Percentiles rank a stretch among this genome's conserved stretches.
phyloP scores from a whole-genome alignment of 1,139 yeast species.

The Pichiaceae sp. region DNA sequence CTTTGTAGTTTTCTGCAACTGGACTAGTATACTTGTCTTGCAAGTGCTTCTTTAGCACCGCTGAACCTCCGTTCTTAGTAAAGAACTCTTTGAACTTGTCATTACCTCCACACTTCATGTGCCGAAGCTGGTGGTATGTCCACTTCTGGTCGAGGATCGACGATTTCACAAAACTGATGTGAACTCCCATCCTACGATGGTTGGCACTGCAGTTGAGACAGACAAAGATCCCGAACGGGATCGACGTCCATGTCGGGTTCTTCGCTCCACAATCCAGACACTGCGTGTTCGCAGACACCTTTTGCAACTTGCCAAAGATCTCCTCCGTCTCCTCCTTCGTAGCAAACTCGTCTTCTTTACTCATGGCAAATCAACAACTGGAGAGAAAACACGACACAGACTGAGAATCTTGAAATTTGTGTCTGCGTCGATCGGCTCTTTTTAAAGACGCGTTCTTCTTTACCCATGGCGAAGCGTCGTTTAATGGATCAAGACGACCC shows the following conservation, averaged over 20 bases:
- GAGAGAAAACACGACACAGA: background rate
- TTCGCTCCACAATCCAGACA: constrained; percentile 93
- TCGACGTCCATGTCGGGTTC: constrained; percentile 98
- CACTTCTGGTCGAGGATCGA: constrained; percentile 83
- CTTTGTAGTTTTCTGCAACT: constrained; percentile 71
- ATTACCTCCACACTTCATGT: constrained; percentile 92
- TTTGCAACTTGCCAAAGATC: constrained; percentile 50
- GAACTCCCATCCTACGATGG: constrained; percentile 94
- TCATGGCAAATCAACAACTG: background rate
- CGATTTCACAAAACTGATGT: constrained; percentile 89
- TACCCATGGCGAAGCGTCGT: background rate
- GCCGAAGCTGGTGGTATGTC: constrained; percentile 81
- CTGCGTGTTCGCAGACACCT: constrained; percentile 66
- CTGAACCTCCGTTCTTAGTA: constrained; percentile 76
- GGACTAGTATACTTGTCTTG: constrained; percentile 72
- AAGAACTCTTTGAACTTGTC: constrained; percentile 77
- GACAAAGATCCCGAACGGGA: constrained; percentile 87
- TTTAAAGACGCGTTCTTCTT: background rate
- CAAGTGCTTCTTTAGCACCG: constrained; percentile 55
- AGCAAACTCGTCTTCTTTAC: constrained; percentile 34
- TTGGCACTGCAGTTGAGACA: constrained; percentile 96
- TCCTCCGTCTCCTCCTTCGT: constrained; percentile 53
- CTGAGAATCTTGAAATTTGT: background rate
- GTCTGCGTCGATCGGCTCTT: background rate
- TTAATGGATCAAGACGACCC: background rate